Evolutionary conservation across 1,139 yeast genomes (phyloP).

Genomic region (Pneumocystis wakefieldiae): DNA sequence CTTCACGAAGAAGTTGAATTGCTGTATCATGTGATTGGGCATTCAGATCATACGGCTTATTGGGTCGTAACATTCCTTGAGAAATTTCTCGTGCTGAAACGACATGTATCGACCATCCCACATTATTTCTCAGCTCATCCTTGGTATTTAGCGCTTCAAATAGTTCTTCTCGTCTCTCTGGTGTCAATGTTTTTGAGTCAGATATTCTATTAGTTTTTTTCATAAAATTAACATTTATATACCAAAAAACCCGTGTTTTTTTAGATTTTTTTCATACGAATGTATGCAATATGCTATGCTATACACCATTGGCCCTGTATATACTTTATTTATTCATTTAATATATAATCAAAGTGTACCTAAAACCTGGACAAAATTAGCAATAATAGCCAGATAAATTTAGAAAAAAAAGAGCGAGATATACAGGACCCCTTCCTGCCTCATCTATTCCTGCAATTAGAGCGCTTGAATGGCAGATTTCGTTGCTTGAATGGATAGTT

Average conservation of each 20-base stretch:
- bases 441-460: constrained; percentile 82
- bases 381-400: constrained; percentile 22
- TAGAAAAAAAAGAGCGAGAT: neutral
- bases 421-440: constrained; percentile 95
- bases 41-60: constrained; percentile 57
- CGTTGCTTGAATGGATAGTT: neutral
- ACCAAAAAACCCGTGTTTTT: constrained; percentile 71
- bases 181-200: constrained; percentile 63
- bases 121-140: constrained; percentile 36
- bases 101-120: constrained; percentile 81
- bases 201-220: neutral
- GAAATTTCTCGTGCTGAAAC: constrained; percentile 81
- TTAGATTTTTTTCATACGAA: constrained; percentile 39
- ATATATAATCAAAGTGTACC: neutral
- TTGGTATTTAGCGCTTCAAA: constrained; percentile 41
- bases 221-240: neutral
- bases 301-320: constrained; percentile 81
- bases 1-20: constrained; percentile 52
- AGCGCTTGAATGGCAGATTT: constrained; percentile 10
- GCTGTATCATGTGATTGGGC: constrained; percentile 96
- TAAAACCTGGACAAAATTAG: neutral
- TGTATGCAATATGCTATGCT: constrained; percentile 66
- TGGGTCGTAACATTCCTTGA: constrained; percentile 69
- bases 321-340: neutral
- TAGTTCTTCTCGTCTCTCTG: constrained; percentile 47